A percentile compares a stretch with the other conserved stretches of the same genome.
Evolutionary conservation across 176 grass and related monocot genomes (phyloP).

Genomic region (Areca catechu): DNA sequence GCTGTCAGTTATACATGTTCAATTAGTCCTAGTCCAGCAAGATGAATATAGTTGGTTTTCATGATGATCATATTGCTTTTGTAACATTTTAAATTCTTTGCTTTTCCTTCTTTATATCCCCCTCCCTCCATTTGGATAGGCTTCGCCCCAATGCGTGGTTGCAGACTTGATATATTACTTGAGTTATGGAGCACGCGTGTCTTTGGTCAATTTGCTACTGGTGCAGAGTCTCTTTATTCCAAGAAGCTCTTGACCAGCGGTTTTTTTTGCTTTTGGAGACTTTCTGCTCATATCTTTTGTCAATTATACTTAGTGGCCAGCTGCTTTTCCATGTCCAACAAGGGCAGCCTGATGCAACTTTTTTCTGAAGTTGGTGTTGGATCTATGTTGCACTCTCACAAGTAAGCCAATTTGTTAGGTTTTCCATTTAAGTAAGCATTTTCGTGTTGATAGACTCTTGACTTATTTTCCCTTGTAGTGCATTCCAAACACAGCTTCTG

Average conservation of each 20-base stretch:
- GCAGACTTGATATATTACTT: slow-evolving; percentile 30
- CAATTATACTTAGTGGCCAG: slow-evolving; percentile 63
- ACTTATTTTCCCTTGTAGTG: slow-evolving; percentile 25
- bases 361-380: slow-evolving; percentile 35
- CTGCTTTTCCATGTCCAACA: slow-evolving; percentile 39
- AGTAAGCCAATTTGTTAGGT: slow-evolving; percentile 30
- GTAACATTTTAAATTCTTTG: too few relatives aligned
- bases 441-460: slow-evolving; percentile 23
- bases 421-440: slow-evolving; percentile 25
- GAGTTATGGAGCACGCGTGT: slow-evolving; percentile 69
- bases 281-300: slow-evolving; percentile 47
- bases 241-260: slow-evolving; percentile 54
- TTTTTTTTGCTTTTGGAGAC: slow-evolving; percentile 41
- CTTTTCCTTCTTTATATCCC: too few relatives aligned
- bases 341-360: slow-evolving; percentile 39
- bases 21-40: too few relatives aligned
- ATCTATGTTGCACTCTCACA: slow-evolving; percentile 36
- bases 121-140: slow-evolving; percentile 13
- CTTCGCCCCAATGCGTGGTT: slow-evolving; percentile 31
- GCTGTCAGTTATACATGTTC: too few relatives aligned
- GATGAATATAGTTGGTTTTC: too few relatives aligned
- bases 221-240: slow-evolving; percentile 34
- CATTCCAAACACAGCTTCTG: slow-evolving; percentile 25
- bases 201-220: slow-evolving; percentile 31
- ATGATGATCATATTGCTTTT: too few relatives aligned